These are phyloP conservation scores for Trichophyton simii DNA, from an alignment of 2,329 filamentous ascomycete genomes.

Conservation along the genomic window DNA sequence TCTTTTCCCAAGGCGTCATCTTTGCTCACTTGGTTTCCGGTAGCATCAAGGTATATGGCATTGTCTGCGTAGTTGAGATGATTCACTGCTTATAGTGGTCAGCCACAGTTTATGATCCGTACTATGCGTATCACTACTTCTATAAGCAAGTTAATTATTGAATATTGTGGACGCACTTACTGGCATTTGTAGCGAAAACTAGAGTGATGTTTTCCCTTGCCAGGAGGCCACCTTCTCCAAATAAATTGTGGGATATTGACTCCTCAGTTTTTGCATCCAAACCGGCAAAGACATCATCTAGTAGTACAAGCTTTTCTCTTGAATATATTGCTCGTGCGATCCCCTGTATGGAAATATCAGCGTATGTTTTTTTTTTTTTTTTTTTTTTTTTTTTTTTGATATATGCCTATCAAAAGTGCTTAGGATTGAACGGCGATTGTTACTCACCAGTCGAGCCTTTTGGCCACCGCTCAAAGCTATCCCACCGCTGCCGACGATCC, in stretches of 20 bases:
- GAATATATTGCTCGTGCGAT: slow-evolving; percentile 39
- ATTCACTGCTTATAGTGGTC: slow-evolving; percentile 23
- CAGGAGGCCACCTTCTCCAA: slow-evolving; percentile 26
- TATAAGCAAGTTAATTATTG: no score
- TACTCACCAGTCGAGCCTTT: not conserved
- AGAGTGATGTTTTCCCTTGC: not conserved
- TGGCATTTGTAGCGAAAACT: not conserved
- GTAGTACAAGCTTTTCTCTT: slow-evolving; percentile 27
- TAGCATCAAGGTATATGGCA: not conserved
- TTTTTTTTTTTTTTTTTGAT: no score
- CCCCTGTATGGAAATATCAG: not conserved
- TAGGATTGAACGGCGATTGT: not conserved
- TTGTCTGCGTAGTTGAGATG: slow-evolving; percentile 27
- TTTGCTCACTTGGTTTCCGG: not conserved
- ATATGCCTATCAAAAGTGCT: not conserved
- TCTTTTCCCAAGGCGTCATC: not conserved
- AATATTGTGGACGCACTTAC: not conserved
- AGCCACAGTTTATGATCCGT: no score
- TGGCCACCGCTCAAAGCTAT: not conserved
- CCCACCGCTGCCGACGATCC: slow-evolving; percentile 16
- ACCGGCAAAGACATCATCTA: slow-evolving; percentile 39
- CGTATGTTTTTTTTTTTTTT: no score
- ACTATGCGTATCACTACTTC: no score
- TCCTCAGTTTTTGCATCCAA: slow-evolving; percentile 36
- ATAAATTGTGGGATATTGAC: slow-evolving; percentile 32